Base-by-base conservation (phyloP, 345 rosid genomes). In the Cardiospermum halicacabum region DNA sequence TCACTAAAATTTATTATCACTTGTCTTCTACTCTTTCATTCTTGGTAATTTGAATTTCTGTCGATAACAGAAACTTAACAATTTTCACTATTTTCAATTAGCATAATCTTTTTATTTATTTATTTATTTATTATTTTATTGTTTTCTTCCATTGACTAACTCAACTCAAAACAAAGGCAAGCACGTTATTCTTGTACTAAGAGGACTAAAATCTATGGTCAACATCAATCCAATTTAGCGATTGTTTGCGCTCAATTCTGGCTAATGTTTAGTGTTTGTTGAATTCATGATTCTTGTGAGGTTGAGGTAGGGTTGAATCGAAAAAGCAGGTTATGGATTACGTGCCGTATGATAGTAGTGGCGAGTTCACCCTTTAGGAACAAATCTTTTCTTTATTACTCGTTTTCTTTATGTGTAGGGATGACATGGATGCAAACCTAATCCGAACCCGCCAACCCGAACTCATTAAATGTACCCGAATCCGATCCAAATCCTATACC, bases 291-390 rank as follows among this genome's bases (percentile, higher is more conserved):
- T 53, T 19, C 39, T 34, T 34, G 39, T 34, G 39, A n/a, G n/a
- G n/a, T n/a, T n/a, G n/a, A n/a, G n/a, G n/a, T n/a, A n/a, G 54
- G 48, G 12, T 42, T 53, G 5, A 22, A 16, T 15, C n/a, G 18
- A 54, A 27, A 54, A 68, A 66, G 65, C 76, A 71, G 79, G 78
- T 76, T 56, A 88, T 88, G 91, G 87, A 88, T 62, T 85, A 77
- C 83, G 86, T 85, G 58, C 75, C 95, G 7, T 83, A 68, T 42
- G 95, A 85, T 70, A 88, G 89, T 81, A 88, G 91, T 64, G 91
- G 95, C 83, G 58, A 80, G 91, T 85, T 76, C 63, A 32, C 62
- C 59, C 31, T 49, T 50, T 37, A 56, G 27, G 16, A 75, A 64
- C 66, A 21, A 21, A 19, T 49, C 32, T n/a, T 60, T 58, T 60